Conservation (phyloP, 2,329 filamentous ascomycete species). For the Botrytis tulipae region DNA sequence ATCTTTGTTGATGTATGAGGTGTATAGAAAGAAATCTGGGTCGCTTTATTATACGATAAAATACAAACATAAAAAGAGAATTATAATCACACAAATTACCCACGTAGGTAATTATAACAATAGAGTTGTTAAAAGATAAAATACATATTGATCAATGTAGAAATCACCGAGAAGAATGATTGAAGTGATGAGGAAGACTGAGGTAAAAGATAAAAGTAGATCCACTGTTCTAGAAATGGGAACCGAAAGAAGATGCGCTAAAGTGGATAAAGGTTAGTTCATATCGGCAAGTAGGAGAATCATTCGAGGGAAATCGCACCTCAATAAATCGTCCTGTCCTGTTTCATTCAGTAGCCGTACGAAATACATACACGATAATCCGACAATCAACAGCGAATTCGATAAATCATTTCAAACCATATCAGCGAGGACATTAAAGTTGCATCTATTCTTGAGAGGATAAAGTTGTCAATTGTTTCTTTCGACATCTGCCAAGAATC, state of each 20-base stretch:
- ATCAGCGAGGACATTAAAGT: background rate
- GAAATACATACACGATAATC: background rate
- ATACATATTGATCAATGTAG: background rate
- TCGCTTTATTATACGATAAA: background rate
- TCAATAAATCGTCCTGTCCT: conserved; percentile 6
- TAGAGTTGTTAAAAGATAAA: background rate
- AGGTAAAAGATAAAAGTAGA: background rate
- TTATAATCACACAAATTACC: background rate
- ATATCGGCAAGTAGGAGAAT: conserved; percentile 17
- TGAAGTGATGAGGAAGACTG: background rate
- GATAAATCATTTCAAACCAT: background rate
- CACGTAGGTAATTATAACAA: background rate
- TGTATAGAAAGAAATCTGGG: background rate
- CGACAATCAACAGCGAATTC: background rate
- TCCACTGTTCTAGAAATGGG: conserved; percentile 4
- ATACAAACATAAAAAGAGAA: background rate
- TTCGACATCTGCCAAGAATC: conserved; percentile 2
- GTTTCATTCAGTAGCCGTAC: background rate
- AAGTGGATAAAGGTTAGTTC: conserved; percentile 13
- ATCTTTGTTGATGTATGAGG: background rate
- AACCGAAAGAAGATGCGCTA: conserved; percentile 2
- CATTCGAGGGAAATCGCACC: conserved; percentile 21
- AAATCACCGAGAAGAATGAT: too few relatives aligned
- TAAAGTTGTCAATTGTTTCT: conserved; percentile 7
- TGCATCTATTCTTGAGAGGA: background rate